A percentile compares a stretch with the other conserved stretches of the same genome.
phyloP scores from a whole-genome alignment of 495 filamentous ascomycete species.

The Apodospora peruviana region DNA sequence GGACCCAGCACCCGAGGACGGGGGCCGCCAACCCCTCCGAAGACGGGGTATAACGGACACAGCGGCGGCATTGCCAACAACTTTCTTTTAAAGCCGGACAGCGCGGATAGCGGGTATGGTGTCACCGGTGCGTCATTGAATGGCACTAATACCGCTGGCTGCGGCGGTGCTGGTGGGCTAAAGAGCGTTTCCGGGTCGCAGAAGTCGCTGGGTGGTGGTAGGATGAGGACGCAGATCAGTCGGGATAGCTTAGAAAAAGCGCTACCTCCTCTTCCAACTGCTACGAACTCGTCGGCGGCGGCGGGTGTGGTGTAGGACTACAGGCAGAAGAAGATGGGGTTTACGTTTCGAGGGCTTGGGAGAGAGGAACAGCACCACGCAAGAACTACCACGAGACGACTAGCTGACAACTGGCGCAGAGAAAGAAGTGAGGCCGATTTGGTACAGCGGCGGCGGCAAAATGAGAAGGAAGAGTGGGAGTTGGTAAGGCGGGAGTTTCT shows the following conservation, averaged over 20 bases:
- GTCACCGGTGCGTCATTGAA: conserved; percentile 10
- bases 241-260: conserved; percentile 49
- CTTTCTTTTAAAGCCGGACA: conserved; percentile 36
- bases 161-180: conserved; percentile 11
- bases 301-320: conserved; percentile 18
- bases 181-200: conserved; percentile 22
- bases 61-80: conserved; percentile 3
- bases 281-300: conserved; percentile 3
- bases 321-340: neutral
- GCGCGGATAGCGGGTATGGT: conserved; percentile 33
- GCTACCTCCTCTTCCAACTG: conserved; percentile 47
- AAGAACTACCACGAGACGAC: too few species aligned
- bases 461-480: conserved; percentile 15
- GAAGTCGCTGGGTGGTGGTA: conserved; percentile 12
- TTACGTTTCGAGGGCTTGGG: neutral
- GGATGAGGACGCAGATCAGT: conserved; percentile 23
- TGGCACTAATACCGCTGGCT: neutral
- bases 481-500: conserved; percentile 11
- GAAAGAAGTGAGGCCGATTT: neutral
- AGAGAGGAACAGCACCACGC: too few species aligned
- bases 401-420: too few species aligned
- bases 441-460: too few species aligned
- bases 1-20: conserved; percentile 30
- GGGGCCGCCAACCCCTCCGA: conserved; percentile 38
- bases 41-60: conserved; percentile 23